Evolutionary conservation across 1,284 basidiomycete species (phyloP).

Genomic region (Leccinum cinnamomeum): DNA sequence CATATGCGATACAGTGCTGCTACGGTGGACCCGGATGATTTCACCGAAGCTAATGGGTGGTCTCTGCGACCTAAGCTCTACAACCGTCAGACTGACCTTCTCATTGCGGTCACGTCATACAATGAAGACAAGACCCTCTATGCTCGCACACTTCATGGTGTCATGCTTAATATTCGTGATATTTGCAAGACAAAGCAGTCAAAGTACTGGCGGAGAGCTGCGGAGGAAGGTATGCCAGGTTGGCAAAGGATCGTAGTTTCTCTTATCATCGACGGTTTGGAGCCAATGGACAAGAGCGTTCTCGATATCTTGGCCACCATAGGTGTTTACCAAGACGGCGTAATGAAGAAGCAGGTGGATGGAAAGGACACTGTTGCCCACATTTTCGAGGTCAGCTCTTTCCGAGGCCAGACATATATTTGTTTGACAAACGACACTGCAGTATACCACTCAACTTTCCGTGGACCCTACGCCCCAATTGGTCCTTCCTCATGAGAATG

Average conservation of each 20-base stretch:
- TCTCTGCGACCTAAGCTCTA: conserved; percentile 84
- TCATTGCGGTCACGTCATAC: conserved; percentile 90
- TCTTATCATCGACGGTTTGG: conserved; percentile 91
- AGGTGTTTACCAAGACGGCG: conserved; percentile 89
- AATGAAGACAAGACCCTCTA: conserved; percentile 95
- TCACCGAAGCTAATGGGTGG: conserved; percentile 78
- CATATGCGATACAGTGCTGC: conserved; percentile 94
- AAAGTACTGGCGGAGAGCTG: conserved; percentile 85
- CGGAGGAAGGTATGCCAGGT: conserved; percentile 84
- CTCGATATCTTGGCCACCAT: conserved; percentile 87
- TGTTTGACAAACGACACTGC: conserved; percentile 13
- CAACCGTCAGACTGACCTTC: conserved; percentile 87
- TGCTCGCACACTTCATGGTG: conserved; percentile 88
- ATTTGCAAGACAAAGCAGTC: conserved; percentile 94
- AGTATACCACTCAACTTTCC: conserved; percentile 92
- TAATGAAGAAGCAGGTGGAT: conserved; percentile 95
- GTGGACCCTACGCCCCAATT: conserved; percentile 88
- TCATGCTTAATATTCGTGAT: conserved; percentile 98
- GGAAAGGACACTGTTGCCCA: conserved; percentile 91
- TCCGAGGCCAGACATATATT: neutral
- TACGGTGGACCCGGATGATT: conserved; percentile 95
- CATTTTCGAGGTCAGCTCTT: conserved; percentile 74
- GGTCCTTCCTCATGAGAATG: conserved; percentile 85
- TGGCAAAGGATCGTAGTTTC: conserved; percentile 96
- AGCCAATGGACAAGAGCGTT: conserved; percentile 94